phyloP scores from a whole-genome alignment of 768 basidiomycete species.

The Boletus barrowsii region DNA sequence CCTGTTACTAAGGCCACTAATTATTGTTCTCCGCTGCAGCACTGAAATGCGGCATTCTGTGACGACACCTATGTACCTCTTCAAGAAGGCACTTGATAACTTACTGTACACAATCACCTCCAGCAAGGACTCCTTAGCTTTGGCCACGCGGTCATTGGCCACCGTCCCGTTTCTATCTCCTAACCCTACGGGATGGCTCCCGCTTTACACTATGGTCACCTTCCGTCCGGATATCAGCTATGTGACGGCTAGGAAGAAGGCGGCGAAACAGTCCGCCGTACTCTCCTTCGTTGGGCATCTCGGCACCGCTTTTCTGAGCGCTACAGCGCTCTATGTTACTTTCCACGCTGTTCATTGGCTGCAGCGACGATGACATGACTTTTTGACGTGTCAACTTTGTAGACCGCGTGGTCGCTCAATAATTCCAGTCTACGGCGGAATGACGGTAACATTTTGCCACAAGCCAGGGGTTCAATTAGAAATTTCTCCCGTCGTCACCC shows the following conservation, averaged over 20 bases:
- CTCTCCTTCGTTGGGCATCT: conserved; percentile 51
- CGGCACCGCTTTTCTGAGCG: conserved; percentile 43
- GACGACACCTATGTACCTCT: conserved; percentile 72
- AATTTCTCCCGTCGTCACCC: conserved; percentile 16
- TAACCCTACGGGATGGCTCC: conserved; percentile 77
- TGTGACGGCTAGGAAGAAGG: conserved; percentile 69
- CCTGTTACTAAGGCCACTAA: conserved; percentile 23
- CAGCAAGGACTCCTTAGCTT: conserved; percentile 44
- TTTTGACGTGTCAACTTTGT: conserved; percentile 27
- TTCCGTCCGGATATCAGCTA: conserved; percentile 96
- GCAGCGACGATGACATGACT: conserved; percentile 15
- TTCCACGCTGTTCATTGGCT: conserved; percentile 22
- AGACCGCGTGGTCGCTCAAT: conserved; percentile 28
- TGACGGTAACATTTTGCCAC: conserved; percentile 13
- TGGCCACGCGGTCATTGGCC: conserved; percentile 45
- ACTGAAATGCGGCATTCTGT: conserved; percentile 94
- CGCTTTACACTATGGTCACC: conserved; percentile 96
- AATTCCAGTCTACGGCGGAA: conserved; percentile 28
- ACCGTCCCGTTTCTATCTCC: conserved; percentile 56
- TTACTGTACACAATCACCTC: conserved; percentile 62
- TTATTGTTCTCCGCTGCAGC: conserved; percentile 43
- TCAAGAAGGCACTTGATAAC: conserved; percentile 79
- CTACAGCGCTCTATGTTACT: conserved; percentile 38
- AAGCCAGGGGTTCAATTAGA: conserved; percentile 22
- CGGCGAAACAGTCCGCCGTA: conserved; percentile 63